Percentiles rank a stretch among this genome's conserved stretches.
These are phyloP conservation scores for Fonsecaea multimorphosa DNA, from an alignment of 2,329 filamentous ascomycete species.

Conservation along the genomic window DNA sequence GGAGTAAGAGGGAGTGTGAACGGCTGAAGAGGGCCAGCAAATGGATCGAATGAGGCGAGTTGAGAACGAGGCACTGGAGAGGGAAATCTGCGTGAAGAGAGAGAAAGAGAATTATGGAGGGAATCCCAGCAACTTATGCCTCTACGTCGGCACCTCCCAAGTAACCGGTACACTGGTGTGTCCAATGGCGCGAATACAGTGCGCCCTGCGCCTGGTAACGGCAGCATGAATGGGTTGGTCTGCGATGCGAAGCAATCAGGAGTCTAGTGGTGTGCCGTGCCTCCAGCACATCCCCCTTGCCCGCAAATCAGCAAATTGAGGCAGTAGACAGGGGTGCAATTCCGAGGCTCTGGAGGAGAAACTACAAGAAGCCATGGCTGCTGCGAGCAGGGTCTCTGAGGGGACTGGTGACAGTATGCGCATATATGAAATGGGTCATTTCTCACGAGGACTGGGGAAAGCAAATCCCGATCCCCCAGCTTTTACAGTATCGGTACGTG, in stretches of 20 bases:
- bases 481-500: too few relatives aligned
- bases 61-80: not conserved
- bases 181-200: not conserved
- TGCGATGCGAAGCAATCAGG: not conserved
- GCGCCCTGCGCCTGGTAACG: not conserved
- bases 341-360: not conserved
- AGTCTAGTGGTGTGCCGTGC: not conserved
- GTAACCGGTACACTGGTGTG: not conserved
- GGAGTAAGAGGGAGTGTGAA: not conserved
- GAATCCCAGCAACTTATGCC: not conserved
- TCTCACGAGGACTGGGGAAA: too few relatives aligned
- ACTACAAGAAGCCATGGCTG: not conserved
- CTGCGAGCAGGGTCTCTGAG: not conserved
- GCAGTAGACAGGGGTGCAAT: not conserved
- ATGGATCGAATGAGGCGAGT: not conserved
- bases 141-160: not conserved
- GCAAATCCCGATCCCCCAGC: too few relatives aligned
- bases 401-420: not conserved
- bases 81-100: not conserved
- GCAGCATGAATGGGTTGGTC: not conserved
- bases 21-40: not conserved
- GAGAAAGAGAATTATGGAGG: not conserved
- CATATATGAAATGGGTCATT: too few relatives aligned
- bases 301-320: not conserved
- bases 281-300: not conserved